Evolutionary conservation across 805 yeast species (phyloP).

Genomic region (Isabelozyma rhagii): DNA sequence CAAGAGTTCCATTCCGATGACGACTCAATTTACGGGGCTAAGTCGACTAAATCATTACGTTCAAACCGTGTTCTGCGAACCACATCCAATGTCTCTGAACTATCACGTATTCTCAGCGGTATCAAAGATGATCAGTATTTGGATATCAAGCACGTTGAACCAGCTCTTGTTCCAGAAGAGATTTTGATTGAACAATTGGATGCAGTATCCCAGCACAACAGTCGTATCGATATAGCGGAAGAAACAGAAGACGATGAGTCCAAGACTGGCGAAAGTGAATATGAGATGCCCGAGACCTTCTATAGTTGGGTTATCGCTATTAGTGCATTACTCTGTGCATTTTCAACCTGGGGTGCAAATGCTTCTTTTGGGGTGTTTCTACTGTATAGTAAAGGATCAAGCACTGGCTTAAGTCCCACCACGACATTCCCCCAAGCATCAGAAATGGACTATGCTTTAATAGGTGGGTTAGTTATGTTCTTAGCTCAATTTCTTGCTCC

Average conservation of each 20-base stretch:
- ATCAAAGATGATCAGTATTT: conserved; percentile 18
- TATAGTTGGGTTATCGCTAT: conserved; percentile 52
- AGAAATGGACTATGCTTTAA: conserved; percentile 46
- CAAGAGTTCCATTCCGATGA: not conserved
- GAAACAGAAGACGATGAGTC: conserved; percentile 4
- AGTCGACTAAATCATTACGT: not conserved
- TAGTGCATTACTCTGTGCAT: conserved; percentile 44
- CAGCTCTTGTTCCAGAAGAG: conserved; percentile 10
- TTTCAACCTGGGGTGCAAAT: conserved; percentile 56
- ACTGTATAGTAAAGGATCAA: conserved; percentile 42
- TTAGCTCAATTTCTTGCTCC: conserved; percentile 61
- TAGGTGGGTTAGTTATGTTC: conserved; percentile 48
- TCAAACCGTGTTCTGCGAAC: not conserved
- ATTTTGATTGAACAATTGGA: conserved; percentile 16
- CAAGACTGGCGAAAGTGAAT: conserved; percentile 42
- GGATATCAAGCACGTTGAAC: conserved; percentile 10
- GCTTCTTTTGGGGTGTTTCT: conserved; percentile 59
- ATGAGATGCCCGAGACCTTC: not conserved
- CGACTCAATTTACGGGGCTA: not conserved
- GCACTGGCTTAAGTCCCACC: conserved; percentile 3
- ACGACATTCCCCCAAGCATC: conserved; percentile 38
- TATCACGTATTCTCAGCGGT: conserved; percentile 5
- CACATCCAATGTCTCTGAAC: not conserved
- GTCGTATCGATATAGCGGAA: conserved; percentile 2
- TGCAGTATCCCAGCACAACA: conserved; percentile 6